Base-by-base conservation (phyloP, 2,329 filamentous ascomycete species). In the Uncinocarpus reesii region DNA sequence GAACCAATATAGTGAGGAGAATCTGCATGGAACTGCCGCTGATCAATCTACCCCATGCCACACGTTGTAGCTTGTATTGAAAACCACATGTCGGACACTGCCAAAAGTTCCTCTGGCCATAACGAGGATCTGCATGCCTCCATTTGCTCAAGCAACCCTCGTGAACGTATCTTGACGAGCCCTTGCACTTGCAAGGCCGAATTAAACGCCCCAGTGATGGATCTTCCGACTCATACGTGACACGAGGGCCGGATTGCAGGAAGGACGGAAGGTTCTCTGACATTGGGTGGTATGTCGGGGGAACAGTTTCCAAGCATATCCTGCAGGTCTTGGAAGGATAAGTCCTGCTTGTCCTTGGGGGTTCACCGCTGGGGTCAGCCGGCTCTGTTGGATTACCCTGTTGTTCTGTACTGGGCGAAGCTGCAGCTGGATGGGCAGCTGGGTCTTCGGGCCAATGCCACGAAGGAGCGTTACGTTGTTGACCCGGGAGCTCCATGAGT, bases 131-230 rank as follows among this genome's bases (percentile, higher is more conserved):
- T 36, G 85, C 77, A 53, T 82, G 76, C 56, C 92, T 79, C 87
- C 89, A 96, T 8, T 78, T 74, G 59, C 84, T 79, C 42, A 98
- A 73, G 61, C 92, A 98, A 24, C 81, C 84, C 65, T 95, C 87
- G 65, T 98, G 92, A 20, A 96, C 88, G 66, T 94, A 95, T 69
- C 86, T 86, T 57, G 90, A 86, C 32, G 85, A 86, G 45, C 92
- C 92, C 69, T 86, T 93, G 75, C 92, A 98, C 68, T 83, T 81
- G 73, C 92, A 98, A 29, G 92, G 92, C 47, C 84, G 84, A 57
- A 96, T 77, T 23, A 98, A 72, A 43, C 87, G 81, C 32, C 86
- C 86, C 24, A 83, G 76, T 54, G 82, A 75, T 5, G 80, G 75
- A 55, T 86, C 84, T 52, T 84, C 78, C 20, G 86, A 89, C 44